Conservation (phyloP, 768 basidiomycete genomes). For the Amanita muscaria region DNA sequence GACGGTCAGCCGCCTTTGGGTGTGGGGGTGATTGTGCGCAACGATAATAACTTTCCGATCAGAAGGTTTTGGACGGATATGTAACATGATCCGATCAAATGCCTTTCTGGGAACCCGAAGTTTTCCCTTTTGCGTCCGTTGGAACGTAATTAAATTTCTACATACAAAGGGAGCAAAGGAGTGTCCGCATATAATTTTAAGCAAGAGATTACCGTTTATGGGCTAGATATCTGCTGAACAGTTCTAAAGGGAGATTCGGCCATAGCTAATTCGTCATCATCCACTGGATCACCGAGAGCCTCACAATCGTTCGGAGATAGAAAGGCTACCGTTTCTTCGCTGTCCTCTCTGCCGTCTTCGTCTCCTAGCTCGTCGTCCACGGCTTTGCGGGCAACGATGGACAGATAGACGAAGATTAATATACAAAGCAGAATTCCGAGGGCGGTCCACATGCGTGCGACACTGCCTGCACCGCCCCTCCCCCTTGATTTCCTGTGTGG, state of each 20-base stretch:
- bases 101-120: background rate
- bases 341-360: conserved; percentile 21
- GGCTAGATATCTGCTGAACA: conserved; percentile 18
- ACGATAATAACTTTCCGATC: conserved; percentile 4
- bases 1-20: background rate
- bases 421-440: conserved; percentile 64
- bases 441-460: conserved; percentile 56
- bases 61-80: conserved; percentile 6
- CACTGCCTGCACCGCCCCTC: conserved; percentile 36
- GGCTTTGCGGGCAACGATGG: conserved; percentile 65
- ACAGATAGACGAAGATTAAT: conserved; percentile 71
- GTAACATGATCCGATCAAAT: conserved; percentile 5
- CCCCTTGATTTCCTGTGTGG: conserved; percentile 25
- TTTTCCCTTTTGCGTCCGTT: background rate
- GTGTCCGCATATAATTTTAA: no score
- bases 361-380: conserved; percentile 43
- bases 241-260: conserved; percentile 36
- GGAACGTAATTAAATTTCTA: background rate
- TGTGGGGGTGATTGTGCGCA: conserved; percentile 5
- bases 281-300: conserved; percentile 5
- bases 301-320: conserved; percentile 32
- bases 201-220: background rate
- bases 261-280: conserved; percentile 28
- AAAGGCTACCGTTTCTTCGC: conserved; percentile 50
- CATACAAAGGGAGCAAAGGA: no score